A percentile compares a stretch with the other conserved stretches of the same genome.
These are phyloP conservation scores for Scutellaria barbata DNA, from an alignment of 257 asterid species.

Conservation along the genomic window DNA sequence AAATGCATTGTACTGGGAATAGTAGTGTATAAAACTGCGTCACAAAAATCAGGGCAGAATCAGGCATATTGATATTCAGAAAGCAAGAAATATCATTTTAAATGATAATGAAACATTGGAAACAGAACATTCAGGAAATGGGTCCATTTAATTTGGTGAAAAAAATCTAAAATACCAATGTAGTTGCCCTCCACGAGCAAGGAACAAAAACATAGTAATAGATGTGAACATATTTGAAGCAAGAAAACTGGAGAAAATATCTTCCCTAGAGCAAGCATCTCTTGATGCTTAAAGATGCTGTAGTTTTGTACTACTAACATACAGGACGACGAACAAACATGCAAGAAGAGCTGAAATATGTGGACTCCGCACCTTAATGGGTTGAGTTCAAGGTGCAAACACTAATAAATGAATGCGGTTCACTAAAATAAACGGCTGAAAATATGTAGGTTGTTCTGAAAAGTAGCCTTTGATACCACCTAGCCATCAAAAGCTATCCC, in stretches of 20 bases:
- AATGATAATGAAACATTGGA: constrained; percentile 17
- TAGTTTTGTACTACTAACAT: constrained; percentile 10
- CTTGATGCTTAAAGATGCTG: constrained; percentile 29
- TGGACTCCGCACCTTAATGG: constrained; percentile 29
- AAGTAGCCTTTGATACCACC: constrained; percentile 7
- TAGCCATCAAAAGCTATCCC: constrained; percentile 23
- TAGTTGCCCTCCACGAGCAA: constrained; percentile 28
- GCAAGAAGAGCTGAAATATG: constrained; percentile 19
- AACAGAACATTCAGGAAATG: constrained; percentile 7
- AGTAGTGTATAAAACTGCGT: constrained; percentile 4
- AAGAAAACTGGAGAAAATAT: constrained; percentile 28
- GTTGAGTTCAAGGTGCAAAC: constrained; percentile 31
- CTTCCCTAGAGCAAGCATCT: constrained; percentile 32
- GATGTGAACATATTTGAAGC: constrained; percentile 20
- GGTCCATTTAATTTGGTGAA: constrained; percentile 28
- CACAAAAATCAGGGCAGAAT: constrained; percentile 13
- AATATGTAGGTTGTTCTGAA: constrained; percentile 1
- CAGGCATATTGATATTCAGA: neutral
- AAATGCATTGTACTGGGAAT: constrained; percentile 21
- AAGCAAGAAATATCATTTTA: neutral
- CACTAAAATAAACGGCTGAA: constrained; percentile 1
- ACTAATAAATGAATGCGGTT: constrained; percentile 41
- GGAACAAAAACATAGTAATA: neutral
- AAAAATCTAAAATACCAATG: constrained; percentile 14
- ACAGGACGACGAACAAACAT: neutral